Evolutionary conservation across 208 protist genomes (phyloP).

Genomic region (Endotrypanum monterogeii): DNA sequence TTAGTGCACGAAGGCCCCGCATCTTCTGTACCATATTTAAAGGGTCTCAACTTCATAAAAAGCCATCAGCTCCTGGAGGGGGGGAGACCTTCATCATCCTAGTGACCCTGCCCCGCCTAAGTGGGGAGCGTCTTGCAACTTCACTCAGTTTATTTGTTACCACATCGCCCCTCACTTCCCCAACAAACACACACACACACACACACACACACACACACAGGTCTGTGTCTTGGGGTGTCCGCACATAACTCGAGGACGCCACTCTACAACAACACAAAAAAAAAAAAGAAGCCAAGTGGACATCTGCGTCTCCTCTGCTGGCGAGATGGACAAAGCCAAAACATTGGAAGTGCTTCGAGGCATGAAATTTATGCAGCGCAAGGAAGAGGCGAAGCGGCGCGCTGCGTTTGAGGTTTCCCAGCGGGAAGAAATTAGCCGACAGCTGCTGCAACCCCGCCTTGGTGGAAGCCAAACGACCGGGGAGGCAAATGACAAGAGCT

Average conservation of each 20-base stretch:
- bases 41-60: too few relatives aligned
- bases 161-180: too few relatives aligned
- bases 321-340: conserved; percentile 72
- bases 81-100: too few relatives aligned
- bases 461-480: neutral
- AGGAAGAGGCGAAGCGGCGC: conserved; percentile 83
- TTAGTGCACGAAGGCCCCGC: too few relatives aligned
- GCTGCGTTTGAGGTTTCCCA: conserved; percentile 73
- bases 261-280: neutral
- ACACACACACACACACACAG: neutral
- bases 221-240: neutral
- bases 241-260: neutral
- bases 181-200: neutral
- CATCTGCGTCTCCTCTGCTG: neutral
- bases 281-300: neutral
- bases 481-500: neutral
- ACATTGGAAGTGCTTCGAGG: conserved; percentile 81
- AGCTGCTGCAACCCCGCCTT: conserved; percentile 18
- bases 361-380: conserved; percentile 94
- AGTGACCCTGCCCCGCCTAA: too few relatives aligned
- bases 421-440: conserved; percentile 51
- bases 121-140: too few relatives aligned
- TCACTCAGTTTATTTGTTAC: too few relatives aligned
- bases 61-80: too few relatives aligned
- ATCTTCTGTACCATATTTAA: too few relatives aligned